Percentiles rank a stretch among this genome's conserved stretches.
Conservation (phyloP, 305 asterid genomes). For the Solanum hybrid region DNA sequence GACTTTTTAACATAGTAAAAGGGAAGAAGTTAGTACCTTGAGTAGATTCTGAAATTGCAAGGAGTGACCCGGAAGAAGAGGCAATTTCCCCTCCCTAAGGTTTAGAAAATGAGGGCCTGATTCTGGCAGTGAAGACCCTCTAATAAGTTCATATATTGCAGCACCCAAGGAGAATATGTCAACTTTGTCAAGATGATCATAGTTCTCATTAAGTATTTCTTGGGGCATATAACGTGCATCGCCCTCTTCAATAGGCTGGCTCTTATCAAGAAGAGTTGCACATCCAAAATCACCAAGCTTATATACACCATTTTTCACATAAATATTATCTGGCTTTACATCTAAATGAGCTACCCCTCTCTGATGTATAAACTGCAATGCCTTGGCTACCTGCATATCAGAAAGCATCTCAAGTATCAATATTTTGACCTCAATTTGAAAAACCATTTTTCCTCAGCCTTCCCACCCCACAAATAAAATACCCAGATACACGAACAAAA, state of each 20-base stretch:
- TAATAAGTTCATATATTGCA: constrained; percentile 67
- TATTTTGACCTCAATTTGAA: background rate
- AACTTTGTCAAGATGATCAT: constrained; percentile 74
- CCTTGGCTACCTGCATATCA: constrained; percentile 61
- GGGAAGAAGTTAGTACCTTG: constrained; percentile 38
- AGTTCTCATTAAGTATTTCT: constrained; percentile 82
- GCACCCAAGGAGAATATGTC: constrained; percentile 92
- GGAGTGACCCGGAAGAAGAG: constrained; percentile 88
- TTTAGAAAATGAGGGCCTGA: constrained; percentile 65
- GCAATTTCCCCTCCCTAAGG: constrained; percentile 72
- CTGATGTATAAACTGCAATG: constrained; percentile 66
- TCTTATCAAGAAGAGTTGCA: constrained; percentile 65
- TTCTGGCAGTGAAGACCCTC: constrained; percentile 66
- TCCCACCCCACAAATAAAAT: background rate
- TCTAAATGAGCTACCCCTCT: constrained; percentile 83
- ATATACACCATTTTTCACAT: constrained; percentile 68
- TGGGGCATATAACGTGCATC: constrained; percentile 98
- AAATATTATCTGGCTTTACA: constrained; percentile 88
- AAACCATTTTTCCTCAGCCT: background rate
- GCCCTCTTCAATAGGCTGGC: constrained; percentile 91
- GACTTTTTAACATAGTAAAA: background rate
- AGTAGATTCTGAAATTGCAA: constrained; percentile 79
- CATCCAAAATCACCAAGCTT: constrained; percentile 98
- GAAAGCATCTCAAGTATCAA: background rate
- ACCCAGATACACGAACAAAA: background rate